These are phyloP conservation scores for Cnidoscolus chayamansa DNA, from an alignment of 441 rosid genomes.

Conservation along the genomic window DNA sequence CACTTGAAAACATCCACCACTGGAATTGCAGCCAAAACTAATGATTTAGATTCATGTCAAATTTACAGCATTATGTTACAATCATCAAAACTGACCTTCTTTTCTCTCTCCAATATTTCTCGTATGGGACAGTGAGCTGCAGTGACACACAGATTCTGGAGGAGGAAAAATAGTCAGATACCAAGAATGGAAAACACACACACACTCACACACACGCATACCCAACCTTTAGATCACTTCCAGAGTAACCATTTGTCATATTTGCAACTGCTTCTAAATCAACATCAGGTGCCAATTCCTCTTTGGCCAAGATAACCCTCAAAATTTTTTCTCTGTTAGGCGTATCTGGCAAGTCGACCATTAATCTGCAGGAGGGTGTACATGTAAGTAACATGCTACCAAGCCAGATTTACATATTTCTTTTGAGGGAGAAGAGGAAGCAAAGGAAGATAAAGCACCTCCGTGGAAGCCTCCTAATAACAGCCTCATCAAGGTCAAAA, in stretches of 20 bases:
- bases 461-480: constrained; percentile 95
- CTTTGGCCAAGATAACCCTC: constrained; percentile 78
- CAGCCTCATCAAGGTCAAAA: constrained; percentile 99
- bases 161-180: constrained; percentile 7
- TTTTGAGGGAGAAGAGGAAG: background rate
- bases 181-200: background rate
- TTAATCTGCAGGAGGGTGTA: constrained; percentile 58
- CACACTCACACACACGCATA: background rate
- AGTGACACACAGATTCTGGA: constrained; percentile 90
- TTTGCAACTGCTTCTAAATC: constrained; percentile 80
- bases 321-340: constrained; percentile 76
- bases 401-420: background rate
- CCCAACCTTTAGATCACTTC: constrained; percentile 92
- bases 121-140: constrained; percentile 98
- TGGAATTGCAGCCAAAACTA: too few species aligned
- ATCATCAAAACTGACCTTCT: constrained; percentile 41
- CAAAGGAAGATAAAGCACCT: constrained; percentile 40
- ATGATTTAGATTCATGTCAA: background rate
- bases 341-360: constrained; percentile 95
- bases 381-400: background rate
- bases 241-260: constrained; percentile 97
- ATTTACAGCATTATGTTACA: background rate
- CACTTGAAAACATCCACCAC: too few species aligned
- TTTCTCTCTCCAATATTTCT: constrained; percentile 91
- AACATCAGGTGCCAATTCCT: constrained; percentile 68